Conservation (phyloP, 106 monocot species). For the Dactylorhiza incarnata region DNA sequence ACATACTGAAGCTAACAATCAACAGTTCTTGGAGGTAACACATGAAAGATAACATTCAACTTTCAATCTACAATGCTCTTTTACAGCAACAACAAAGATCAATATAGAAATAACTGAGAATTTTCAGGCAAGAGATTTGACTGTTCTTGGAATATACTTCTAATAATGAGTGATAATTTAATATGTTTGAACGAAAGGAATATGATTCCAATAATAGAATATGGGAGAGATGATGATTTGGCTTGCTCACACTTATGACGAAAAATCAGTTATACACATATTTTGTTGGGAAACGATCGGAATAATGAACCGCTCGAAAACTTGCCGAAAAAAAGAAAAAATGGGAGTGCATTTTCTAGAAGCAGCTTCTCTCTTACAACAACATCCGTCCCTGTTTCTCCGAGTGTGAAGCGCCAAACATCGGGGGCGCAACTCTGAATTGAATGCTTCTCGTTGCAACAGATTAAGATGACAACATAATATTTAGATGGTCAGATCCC, state of each 20-base stretch:
- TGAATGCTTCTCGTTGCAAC: neutral
- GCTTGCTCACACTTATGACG: slow-evolving; percentile 4
- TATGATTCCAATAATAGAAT: neutral
- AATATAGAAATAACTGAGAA: too few relatives aligned
- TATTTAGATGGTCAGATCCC: slow-evolving; percentile 34
- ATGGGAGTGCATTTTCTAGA: neutral
- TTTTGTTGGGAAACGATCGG: neutral
- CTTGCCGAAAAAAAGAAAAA: neutral
- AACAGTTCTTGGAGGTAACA: too few relatives aligned
- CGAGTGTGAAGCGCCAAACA: neutral
- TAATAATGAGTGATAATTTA: neutral
- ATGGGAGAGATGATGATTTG: neutral
- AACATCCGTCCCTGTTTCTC: neutral
- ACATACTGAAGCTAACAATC: too few relatives aligned
- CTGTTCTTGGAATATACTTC: neutral
- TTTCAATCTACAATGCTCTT: too few relatives aligned
- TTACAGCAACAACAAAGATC: too few relatives aligned
- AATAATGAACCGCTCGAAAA: neutral
- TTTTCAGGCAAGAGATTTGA: too few relatives aligned
- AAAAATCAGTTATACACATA: slow-evolving; percentile 10
- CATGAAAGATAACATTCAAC: too few relatives aligned
- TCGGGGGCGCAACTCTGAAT: neutral
- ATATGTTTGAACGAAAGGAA: neutral
- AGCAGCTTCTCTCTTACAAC: neutral
- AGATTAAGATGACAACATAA: neutral